Conservation (phyloP, 2,329 filamentous ascomycete genomes). For the Decorospora gaudefroyi region DNA sequence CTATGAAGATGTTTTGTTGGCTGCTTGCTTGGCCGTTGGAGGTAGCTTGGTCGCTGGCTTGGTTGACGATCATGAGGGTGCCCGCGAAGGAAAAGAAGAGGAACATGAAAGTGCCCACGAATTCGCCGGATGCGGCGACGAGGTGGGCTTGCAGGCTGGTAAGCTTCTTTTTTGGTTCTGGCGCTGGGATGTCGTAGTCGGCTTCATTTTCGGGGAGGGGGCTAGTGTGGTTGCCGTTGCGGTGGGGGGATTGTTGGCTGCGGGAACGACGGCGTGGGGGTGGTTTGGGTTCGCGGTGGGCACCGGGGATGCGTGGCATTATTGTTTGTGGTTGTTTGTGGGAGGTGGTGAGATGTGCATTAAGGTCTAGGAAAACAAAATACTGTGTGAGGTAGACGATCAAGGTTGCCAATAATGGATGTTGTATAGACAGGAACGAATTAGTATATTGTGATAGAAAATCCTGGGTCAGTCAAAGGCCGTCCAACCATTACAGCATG, state of each 20-base stretch:
- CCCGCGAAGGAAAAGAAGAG: slow-evolving; percentile 39
- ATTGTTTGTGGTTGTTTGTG: background rate
- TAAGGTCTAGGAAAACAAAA: background rate
- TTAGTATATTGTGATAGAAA: too few relatives aligned
- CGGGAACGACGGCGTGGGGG: slow-evolving; percentile 9
- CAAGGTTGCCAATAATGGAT: background rate
- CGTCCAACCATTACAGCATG: too few relatives aligned
- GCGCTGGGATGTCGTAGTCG: slow-evolving; percentile 5
- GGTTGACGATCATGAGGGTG: slow-evolving; percentile 32
- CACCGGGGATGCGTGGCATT: slow-evolving; percentile 14
- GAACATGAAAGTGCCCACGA: slow-evolving; percentile 42
- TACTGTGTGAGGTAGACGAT: background rate
- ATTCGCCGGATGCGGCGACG: slow-evolving; percentile 36
- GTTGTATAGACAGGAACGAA: background rate
- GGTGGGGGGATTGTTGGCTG: slow-evolving; percentile 3
- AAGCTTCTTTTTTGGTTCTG: slow-evolving; percentile 9
- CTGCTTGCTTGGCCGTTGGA: slow-evolving; percentile 23
- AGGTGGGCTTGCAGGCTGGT: slow-evolving; percentile 25
- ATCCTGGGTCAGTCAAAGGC: too few relatives aligned
- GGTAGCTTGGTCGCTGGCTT: slow-evolving; percentile 20
- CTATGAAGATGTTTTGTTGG: slow-evolving; percentile 34
- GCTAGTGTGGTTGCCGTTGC: background rate
- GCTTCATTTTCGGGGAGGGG: slow-evolving; percentile 1
- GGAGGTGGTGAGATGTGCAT: background rate
- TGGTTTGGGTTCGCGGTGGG: slow-evolving; percentile 15